A percentile compares a stretch with the other conserved stretches of the same genome.
Evolutionary conservation across 306 rosid species (phyloP).

Genomic region (Cicer pinnatifidum): DNA sequence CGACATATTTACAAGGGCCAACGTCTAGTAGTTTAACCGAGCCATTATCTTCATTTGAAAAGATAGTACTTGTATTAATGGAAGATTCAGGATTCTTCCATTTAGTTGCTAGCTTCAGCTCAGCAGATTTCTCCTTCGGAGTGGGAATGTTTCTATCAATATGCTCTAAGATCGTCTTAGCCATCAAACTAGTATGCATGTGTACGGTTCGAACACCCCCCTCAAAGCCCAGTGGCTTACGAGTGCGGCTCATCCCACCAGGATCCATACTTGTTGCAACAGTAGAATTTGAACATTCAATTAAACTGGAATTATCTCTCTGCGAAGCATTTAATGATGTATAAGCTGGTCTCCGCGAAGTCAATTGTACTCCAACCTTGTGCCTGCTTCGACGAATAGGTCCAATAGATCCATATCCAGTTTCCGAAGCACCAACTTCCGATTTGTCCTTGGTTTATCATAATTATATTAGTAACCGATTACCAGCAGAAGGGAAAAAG

Average conservation of each 20-base stretch:
- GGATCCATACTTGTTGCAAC: slow-evolving; percentile 51
- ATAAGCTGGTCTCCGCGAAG: slow-evolving; percentile 54
- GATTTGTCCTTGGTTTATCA: slow-evolving; percentile 55
- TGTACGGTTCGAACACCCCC: slow-evolving; percentile 56
- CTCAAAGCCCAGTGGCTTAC: slow-evolving; percentile 50
- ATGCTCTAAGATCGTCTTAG: slow-evolving; percentile 85
- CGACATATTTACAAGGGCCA: slow-evolving; percentile 48
- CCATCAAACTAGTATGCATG: slow-evolving; percentile 73
- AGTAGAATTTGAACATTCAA: slow-evolving; percentile 52
- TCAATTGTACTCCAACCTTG: slow-evolving; percentile 54
- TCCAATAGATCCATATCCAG: slow-evolving; percentile 71
- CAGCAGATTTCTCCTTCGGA: slow-evolving; percentile 75
- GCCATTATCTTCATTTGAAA: slow-evolving; percentile 54
- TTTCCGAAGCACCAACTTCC: slow-evolving; percentile 53
- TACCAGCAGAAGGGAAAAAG: not conserved
- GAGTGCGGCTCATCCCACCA: slow-evolving; percentile 47
- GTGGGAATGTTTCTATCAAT: slow-evolving; percentile 74
- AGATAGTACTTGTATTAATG: slow-evolving; percentile 39
- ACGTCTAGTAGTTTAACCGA: slow-evolving; percentile 43
- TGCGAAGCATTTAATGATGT: slow-evolving; percentile 47
- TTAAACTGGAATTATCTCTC: slow-evolving; percentile 47
- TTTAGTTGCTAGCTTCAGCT: slow-evolving; percentile 66
- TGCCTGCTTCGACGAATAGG: slow-evolving; percentile 68
- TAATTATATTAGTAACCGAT: slow-evolving; percentile 26
- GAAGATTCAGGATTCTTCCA: slow-evolving; percentile 68